Conservation (phyloP, 1,139 yeast genomes). For the Debaryomycetaceae sp. region DNA sequence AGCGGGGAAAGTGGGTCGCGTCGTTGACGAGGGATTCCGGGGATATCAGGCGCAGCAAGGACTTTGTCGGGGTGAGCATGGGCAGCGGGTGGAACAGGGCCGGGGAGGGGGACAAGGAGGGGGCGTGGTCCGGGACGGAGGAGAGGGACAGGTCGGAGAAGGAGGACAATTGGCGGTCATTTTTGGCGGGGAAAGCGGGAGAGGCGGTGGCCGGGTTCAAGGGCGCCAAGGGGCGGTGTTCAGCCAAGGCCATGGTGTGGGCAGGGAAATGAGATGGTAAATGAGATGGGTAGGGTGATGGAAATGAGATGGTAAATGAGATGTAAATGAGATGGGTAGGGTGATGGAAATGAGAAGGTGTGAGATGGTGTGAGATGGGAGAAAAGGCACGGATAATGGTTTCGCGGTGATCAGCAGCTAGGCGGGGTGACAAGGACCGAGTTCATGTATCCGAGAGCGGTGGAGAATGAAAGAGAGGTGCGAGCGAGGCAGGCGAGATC, state of each 20-base stretch:
- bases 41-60: conserved; percentile 16
- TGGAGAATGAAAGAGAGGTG: too few relatives aligned
- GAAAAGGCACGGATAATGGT: too few relatives aligned
- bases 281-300: not conserved
- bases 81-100: not conserved
- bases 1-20: conserved; percentile 6
- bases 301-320: too few relatives aligned
- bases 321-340: not conserved
- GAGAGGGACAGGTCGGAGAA: conserved; percentile 2
- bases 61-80: not conserved
- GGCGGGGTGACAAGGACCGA: too few relatives aligned
- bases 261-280: too few relatives aligned
- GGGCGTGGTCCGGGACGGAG: conserved; percentile 2
- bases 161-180: not conserved
- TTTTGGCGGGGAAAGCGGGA: conserved; percentile 27
- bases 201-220: conserved; percentile 30
- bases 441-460: too few relatives aligned
- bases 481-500: too few relatives aligned
- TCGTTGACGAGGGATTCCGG: conserved; percentile 33
- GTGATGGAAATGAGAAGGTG: not conserved
- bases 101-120: not conserved
- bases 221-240: conserved; percentile 45
- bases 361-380: too few relatives aligned
- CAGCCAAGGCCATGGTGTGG: conserved; percentile 41
- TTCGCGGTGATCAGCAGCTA: too few relatives aligned